Percentiles rank a stretch among this genome's conserved stretches.
Conservation (phyloP, 129 eudicot species). For the Helianthus tuberosus region DNA sequence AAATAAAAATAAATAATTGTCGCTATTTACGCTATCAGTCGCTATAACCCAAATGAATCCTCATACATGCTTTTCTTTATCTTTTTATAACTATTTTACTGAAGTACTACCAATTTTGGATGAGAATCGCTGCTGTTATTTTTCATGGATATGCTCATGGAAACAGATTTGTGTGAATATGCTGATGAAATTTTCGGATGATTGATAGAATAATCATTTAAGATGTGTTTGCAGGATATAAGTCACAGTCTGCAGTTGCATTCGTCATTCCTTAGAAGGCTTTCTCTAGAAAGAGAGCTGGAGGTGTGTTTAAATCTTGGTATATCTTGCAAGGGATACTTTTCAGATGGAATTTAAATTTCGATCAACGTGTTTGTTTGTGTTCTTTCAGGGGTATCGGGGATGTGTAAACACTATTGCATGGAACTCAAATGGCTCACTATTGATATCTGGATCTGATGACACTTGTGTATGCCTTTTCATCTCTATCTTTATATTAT, state of each 20-base stretch:
- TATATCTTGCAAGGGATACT: constrained; percentile 15
- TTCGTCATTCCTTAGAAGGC: constrained; percentile 74
- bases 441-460: constrained; percentile 93
- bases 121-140: neutral
- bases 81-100: neutral
- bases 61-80: neutral
- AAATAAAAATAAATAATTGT: too few relatives aligned
- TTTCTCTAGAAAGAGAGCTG: constrained; percentile 79
- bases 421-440: constrained; percentile 92
- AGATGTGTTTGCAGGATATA: constrained; percentile 53
- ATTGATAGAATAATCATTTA: constrained; percentile 20
- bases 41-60: too few relatives aligned
- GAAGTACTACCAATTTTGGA: neutral
- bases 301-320: constrained; percentile 50
- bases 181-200: neutral
- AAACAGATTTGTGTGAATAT: neutral
- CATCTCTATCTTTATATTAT: constrained; percentile 8
- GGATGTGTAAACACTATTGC: constrained; percentile 92
- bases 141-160: neutral
- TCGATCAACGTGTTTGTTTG: constrained; percentile 5
- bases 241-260: constrained; percentile 68
- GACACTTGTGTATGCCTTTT: constrained; percentile 66
- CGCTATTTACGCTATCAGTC: too few relatives aligned
- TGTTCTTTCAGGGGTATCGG: constrained; percentile 65
- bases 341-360: neutral